A percentile compares a stretch with the other conserved stretches of the same genome.
phyloP scores from a whole-genome alignment of 257 asterid species.

The Jacaranda mimosifolia region DNA sequence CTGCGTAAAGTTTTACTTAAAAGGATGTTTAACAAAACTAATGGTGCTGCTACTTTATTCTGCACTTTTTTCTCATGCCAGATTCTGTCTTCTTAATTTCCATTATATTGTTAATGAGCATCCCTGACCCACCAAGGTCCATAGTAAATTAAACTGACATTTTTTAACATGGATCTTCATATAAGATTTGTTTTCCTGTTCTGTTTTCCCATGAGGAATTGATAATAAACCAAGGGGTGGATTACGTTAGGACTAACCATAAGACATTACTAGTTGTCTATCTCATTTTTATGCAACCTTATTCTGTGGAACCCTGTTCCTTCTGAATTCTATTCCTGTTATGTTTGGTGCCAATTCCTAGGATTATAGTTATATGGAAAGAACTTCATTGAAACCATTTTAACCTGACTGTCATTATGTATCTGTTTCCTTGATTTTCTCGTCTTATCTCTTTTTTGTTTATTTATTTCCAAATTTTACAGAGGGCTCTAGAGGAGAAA shows the following conservation, averaged over 20 bases:
- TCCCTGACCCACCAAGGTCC: neutral
- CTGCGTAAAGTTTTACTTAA: neutral
- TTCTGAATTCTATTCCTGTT: neutral
- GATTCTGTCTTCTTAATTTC: too few relatives aligned
- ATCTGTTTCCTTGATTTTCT: slow-evolving; percentile 20
- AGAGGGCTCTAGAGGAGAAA: slow-evolving; percentile 81
- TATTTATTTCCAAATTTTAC: slow-evolving; percentile 27
- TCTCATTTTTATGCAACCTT: slow-evolving; percentile 13
- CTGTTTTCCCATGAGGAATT: neutral
- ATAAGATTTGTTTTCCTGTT: neutral
- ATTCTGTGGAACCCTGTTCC: too few relatives aligned
- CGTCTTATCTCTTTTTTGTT: neutral
- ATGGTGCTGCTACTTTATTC: neutral
- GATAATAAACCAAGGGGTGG: slow-evolving; percentile 1
- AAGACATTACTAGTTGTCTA: neutral
- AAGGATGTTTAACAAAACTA: neutral
- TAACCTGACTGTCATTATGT: neutral
- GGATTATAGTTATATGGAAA: slow-evolving; percentile 17
- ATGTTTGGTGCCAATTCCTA: too few relatives aligned
- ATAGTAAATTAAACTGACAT: neutral
- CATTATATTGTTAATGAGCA: neutral
- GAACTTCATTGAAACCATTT: slow-evolving; percentile 5
- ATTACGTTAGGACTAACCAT: neutral
- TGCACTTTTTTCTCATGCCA: too few relatives aligned
- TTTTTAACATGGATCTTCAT: neutral